Percentiles rank a stretch among this genome's conserved stretches.
These are phyloP conservation scores for Silene conica DNA, from an alignment of 148 eudicot genomes.

Conservation along the genomic window DNA sequence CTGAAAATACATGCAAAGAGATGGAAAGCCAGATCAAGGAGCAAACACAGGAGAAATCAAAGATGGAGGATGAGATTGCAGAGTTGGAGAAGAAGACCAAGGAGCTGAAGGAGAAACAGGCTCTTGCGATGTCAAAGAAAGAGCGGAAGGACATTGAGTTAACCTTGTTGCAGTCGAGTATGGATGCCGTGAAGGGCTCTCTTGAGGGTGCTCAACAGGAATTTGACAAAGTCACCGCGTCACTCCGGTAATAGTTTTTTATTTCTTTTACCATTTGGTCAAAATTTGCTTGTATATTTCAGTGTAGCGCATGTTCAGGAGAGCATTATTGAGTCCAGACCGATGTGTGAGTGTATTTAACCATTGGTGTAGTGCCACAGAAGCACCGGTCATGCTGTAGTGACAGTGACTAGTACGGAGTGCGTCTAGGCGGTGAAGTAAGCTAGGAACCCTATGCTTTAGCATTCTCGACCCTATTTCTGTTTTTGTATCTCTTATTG, in stretches of 20 bases:
- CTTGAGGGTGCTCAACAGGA: conserved; percentile 28
- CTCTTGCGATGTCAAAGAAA: conserved; percentile 29
- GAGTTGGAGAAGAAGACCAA: conserved; percentile 39
- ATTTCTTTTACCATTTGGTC: background rate
- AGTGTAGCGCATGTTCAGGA: conserved; percentile 17
- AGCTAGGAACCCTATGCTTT: background rate
- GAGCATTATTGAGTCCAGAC: conserved; percentile 12
- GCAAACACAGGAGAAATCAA: conserved; percentile 25
- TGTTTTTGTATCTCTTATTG: too few relatives aligned
- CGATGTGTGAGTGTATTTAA: conserved; percentile 3
- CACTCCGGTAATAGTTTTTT: conserved; percentile 27
- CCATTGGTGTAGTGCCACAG: conserved; percentile 9
- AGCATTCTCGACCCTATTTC: too few relatives aligned
- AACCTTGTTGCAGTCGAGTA: conserved; percentile 24
- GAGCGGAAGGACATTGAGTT: conserved; percentile 38
- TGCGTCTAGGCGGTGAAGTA: conserved; percentile 21
- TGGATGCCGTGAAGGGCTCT: conserved; percentile 18
- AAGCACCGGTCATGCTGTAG: background rate
- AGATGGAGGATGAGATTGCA: conserved; percentile 37
- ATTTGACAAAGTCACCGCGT: conserved; percentile 31
- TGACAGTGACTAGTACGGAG: background rate
- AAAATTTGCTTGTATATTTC: conserved; percentile 9
- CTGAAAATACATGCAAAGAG: conserved; percentile 25
- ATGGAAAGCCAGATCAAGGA: conserved; percentile 34
- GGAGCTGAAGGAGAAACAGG: conserved; percentile 38